Base-by-base conservation (phyloP, 106 monocot species). In the Dioscorea zingiberensis region DNA sequence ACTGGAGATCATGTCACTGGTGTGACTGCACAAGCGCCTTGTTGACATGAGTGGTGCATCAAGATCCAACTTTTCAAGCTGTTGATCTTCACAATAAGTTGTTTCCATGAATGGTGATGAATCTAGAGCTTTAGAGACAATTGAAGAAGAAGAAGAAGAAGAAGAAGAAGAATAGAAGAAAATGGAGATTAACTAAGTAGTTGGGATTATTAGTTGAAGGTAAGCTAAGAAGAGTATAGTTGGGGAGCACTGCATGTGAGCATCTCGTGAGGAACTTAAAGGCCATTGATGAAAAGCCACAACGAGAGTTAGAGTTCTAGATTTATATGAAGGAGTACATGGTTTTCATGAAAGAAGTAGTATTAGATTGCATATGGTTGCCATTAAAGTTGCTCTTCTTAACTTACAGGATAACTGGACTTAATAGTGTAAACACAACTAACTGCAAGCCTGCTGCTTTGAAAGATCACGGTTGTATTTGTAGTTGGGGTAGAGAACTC, bases 11-110 rank as follows among this genome's bases (percentile, higher is more conserved):
- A 23, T 18, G 7, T 5, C 2, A 57, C 21, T 27, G 6, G 24
- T 27, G 0, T 48, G 21, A 46, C 25, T 29, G 14, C 38, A 55
- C 4, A 67, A 56, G 2, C 84, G 76, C 13, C 77, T 55, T 11
- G 85, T 77, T 22, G 85, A 81, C n/a, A 78, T 71, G 68, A 85
- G 73, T 21, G 81, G 85, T n/a, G 77, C 67, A 53, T 68, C 60
- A 64, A 85, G 74, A 30, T 72, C 77, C 48, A 81, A 55, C 47
- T 59, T 69, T 3, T 68, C 54, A 22, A 59, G 38, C 38, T 32
- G 38, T 51, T 51, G 8, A 4, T 19, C 51, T 51, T 51, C 51
- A 18, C 18, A 51, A 18, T 9, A 1, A 18, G 51, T 51, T 9
- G 51, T 19, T 51, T 51, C 51, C 51, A 51, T 51, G 15, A 51